These are phyloP conservation scores for Penicillium sp. DNA, from an alignment of 2,329 filamentous ascomycete species.

Conservation along the genomic window DNA sequence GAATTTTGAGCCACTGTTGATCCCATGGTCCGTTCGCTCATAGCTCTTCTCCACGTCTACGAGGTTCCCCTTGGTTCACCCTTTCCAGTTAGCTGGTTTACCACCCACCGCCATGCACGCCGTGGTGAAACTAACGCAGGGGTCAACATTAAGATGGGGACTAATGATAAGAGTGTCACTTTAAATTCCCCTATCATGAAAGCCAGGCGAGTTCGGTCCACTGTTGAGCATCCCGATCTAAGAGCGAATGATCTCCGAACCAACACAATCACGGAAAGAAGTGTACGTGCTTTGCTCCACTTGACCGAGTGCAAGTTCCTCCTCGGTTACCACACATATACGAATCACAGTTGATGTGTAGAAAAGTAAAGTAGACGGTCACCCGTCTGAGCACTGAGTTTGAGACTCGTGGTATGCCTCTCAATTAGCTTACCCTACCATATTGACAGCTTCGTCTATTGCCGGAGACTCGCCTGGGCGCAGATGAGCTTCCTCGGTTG, in stretches of 20 bases:
- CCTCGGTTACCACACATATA: background rate
- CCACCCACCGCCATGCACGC: background rate
- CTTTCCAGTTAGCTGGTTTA: background rate
- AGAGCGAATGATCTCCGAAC: constrained; percentile 2
- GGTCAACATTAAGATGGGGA: background rate
- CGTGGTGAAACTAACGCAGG: constrained; percentile 1
- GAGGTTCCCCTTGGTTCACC: constrained; percentile 1
- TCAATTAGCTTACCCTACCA: background rate
- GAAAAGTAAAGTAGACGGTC: background rate
- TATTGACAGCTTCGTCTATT: background rate
- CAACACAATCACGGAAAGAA: background rate
- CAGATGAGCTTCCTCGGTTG: background rate
- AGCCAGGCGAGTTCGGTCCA: constrained; percentile 2
- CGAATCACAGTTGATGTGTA: background rate
- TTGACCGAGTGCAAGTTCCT: background rate
- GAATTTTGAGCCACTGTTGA: background rate
- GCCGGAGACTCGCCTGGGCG: background rate
- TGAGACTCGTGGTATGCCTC: background rate
- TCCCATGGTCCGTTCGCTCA: constrained; percentile 3
- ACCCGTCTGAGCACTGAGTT: background rate
- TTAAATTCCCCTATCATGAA: constrained; percentile 15
- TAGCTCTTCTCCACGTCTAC: background rate
- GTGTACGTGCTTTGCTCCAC: background rate
- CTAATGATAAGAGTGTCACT: background rate
- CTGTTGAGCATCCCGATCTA: background rate